Evolutionary conservation across 2,329 filamentous ascomycete species (phyloP), one percentile per base, ranked within the genome.

Genomic region (Colletotrichum gigasporum): DNA sequence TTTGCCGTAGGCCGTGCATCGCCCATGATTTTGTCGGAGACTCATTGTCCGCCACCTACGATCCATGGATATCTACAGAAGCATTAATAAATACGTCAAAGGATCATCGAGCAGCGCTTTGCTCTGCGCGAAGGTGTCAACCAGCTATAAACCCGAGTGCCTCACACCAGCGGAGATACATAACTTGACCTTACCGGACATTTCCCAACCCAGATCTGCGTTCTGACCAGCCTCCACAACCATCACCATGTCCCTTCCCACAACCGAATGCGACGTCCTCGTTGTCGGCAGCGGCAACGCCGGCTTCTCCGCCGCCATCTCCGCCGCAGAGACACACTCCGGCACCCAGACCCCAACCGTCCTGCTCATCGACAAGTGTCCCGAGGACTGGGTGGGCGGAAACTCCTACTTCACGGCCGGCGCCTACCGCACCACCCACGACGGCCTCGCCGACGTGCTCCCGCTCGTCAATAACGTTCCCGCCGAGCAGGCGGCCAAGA

Each of bases 361-460:
- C 3, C 70, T 88, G 1, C 72, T 90, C 12, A 79, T 91, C 56
- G 88, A 91, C 69, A 89, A 87, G 72, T 84, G 83, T 41, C 87
- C 87, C 0, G 70, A 81, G 55, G 73, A 79, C 5, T 89, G 87
- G 84, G 85, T 83, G 0, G 89, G 88, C 11, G 88, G 88, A 1
- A 91, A 91, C 70, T 82, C 82, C 0, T 90, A 84, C 70, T 91
- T 90, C 76, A 90, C 88, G 0, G 88, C 89, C 0, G 89, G 87
- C 1, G 88, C 87, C 2, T 89, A 85, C 71, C 83, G 90, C 6
- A 87, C 83, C 1, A 81, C 78, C 1, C 86, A 90, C 69, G 58
- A 70, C 6, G 89, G 89, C 0, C 76, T 89, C 0, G 10, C 71
- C 0, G 88, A 90, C 68, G 69, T 91, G 0, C 74, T 90, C 0